phyloP scores from a whole-genome alignment of 192 early-diverging fungal species.

The Funneliformis mosseae region DNA sequence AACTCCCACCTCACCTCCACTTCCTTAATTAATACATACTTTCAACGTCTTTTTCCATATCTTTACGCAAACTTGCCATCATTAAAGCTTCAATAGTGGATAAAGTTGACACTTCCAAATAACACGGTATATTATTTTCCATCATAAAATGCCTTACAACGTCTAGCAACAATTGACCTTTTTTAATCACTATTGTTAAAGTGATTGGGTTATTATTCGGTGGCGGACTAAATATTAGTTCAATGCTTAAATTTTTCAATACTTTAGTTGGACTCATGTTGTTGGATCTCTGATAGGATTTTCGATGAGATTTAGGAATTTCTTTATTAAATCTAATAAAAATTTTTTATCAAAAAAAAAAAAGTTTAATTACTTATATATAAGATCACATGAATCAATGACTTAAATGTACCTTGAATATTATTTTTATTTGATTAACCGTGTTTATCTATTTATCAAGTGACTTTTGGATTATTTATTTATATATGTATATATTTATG shows the following conservation, averaged over 20 bases:
- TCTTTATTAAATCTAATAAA: no score
- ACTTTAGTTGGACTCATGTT: background rate
- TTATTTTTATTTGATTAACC: no score
- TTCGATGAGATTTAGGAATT: background rate
- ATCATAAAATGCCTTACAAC: constrained; percentile 43
- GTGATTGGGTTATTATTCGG: background rate
- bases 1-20: background rate
- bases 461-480: no score
- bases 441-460: no score
- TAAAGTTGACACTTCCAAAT: constrained; percentile 50
- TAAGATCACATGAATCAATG: no score
- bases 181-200: background rate
- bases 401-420: no score
- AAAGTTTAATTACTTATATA: no score
- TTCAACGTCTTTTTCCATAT: constrained; percentile 34
- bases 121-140: constrained; percentile 49
- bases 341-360: no score
- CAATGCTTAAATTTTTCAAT: background rate
- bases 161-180: constrained; percentile 51
- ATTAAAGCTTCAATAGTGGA: constrained; percentile 46
- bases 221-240: background rate
- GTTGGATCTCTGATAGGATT: background rate
- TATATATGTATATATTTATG: no score
- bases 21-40: constrained; percentile 21
- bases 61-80: constrained; percentile 36